These are phyloP conservation scores for Xylaria sp. DNA, from an alignment of 2,329 filamentous ascomycete species.

Conservation along the genomic window DNA sequence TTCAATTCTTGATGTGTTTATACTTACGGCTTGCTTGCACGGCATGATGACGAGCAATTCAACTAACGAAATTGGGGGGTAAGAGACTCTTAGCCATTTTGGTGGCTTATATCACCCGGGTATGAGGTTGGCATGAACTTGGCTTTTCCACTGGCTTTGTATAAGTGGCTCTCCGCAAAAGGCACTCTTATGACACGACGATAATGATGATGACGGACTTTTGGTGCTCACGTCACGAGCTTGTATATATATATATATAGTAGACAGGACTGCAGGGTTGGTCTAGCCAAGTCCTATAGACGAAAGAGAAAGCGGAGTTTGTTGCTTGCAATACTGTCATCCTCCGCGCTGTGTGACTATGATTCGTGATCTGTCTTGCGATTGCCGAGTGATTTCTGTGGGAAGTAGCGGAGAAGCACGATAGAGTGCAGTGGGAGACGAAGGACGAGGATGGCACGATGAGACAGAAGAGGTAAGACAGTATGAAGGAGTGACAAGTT, in stretches of 20 bases:
- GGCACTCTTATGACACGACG: constrained; percentile 28
- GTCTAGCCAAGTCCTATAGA: constrained; percentile 28
- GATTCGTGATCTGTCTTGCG: background rate
- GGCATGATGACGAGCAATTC: constrained; percentile 20
- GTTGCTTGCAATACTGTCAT: constrained; percentile 11
- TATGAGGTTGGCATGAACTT: constrained; percentile 29
- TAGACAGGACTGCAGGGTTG: constrained; percentile 24
- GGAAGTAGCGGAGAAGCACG: background rate
- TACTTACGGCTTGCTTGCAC: constrained; percentile 28
- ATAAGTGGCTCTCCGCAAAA: constrained; percentile 28
- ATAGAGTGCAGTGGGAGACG: background rate
- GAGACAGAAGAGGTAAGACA: background rate
- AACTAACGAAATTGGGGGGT: constrained; percentile 3
- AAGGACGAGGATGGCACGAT: background rate
- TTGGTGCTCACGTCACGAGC: constrained; percentile 16
- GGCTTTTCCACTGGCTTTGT: constrained; percentile 36
- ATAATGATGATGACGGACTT: constrained; percentile 34
- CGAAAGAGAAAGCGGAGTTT: constrained; percentile 18
- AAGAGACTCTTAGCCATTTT: constrained; percentile 8
- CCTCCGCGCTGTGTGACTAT: background rate
- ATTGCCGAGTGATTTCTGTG: background rate
- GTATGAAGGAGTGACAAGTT: background rate
- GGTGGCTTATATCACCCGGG: constrained; percentile 19
- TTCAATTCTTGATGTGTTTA: constrained; percentile 32
- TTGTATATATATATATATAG: constrained; percentile 34